Base-by-base conservation (phyloP, 1,284 basidiomycete species). In the Chalciporus piperatoides region DNA sequence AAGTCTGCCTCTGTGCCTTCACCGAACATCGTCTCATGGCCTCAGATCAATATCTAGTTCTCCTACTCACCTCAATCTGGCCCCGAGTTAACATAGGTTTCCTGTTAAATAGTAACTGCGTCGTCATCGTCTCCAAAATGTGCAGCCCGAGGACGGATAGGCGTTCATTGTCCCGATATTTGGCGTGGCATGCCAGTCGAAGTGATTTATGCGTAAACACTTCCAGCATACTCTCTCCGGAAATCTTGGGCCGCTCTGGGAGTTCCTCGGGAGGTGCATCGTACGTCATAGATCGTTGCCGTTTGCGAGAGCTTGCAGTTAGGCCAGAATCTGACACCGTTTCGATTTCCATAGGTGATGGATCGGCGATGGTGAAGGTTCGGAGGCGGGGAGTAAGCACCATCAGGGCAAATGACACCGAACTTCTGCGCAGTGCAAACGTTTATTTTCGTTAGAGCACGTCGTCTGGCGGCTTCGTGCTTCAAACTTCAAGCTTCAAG, bases 171-270 rank as follows among this genome's bases (percentile, higher is more conserved):
- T 86, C 82, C 51, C 72, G 74, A 58, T 75, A 78, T 46, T 75
- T 65, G 27, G 68, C 69, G 17, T 68, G 69, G 35, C 68, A 68
- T 37, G 70, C 64, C 41, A 75, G 74, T 41, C 78, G 72, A 45
- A 89, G 70, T 21, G 84, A 84, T 54, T 67, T 73, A 61, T 89
- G 85, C 5, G 82, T 84, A 60, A 78, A 85, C 41, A 86, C 79
- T 56, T 84, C 78, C 47, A 88, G 73, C 56, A 81, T 69, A 36
- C 80, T 65, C 42, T 83, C 78, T 52, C 75, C 76, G 37, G 67
- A 64, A 47, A 80, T 63, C 47, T 67, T 65, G 36, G 78, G 78
- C 38, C 73, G 57, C 39, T 69, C 62, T 41, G 73, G 71, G 30
- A 71, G 56, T 25, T 60, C 57, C 44, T 65, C 65, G 63, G 52